phyloP scores from a whole-genome alignment of 106 monocot species.

The Posidonia australis region DNA sequence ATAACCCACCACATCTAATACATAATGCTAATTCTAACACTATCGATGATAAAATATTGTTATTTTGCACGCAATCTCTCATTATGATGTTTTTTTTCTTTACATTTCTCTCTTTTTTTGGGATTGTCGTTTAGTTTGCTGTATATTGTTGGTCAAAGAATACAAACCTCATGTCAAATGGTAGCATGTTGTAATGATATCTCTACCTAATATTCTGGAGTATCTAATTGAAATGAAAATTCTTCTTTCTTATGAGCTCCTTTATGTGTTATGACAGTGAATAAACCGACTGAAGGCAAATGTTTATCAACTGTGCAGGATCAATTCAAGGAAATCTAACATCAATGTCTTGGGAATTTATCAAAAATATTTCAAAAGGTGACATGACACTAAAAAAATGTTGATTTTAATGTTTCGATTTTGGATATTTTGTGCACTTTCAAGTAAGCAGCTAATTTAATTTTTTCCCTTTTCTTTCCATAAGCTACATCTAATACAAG shows the following conservation, averaged over 20 bases:
- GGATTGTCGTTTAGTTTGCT: no score
- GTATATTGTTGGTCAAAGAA: no score
- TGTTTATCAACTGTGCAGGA: constrained; percentile 32
- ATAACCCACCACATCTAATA: no score
- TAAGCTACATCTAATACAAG: constrained; percentile 36
- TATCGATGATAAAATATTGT: no score
- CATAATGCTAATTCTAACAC: no score
- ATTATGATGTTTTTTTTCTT: no score
- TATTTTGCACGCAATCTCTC: no score
- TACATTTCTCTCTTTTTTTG: no score
- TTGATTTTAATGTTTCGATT: not conserved
- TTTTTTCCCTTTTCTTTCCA: constrained; percentile 10
- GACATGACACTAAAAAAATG: constrained; percentile 2
- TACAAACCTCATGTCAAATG: not conserved
- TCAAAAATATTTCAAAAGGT: constrained; percentile 62
- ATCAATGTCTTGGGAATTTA: constrained; percentile 71
- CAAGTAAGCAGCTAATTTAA: not conserved
- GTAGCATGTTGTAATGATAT: not conserved
- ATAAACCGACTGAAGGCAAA: not conserved
- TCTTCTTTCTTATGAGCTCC: not conserved
- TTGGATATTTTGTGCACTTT: no score
- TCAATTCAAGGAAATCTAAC: constrained; percentile 40
- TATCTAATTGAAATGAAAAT: not conserved
- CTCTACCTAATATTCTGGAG: not conserved
- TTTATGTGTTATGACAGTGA: not conserved